Conservation (phyloP, 2,329 filamentous ascomycete species). For the Aspergillus viridinutans region DNA sequence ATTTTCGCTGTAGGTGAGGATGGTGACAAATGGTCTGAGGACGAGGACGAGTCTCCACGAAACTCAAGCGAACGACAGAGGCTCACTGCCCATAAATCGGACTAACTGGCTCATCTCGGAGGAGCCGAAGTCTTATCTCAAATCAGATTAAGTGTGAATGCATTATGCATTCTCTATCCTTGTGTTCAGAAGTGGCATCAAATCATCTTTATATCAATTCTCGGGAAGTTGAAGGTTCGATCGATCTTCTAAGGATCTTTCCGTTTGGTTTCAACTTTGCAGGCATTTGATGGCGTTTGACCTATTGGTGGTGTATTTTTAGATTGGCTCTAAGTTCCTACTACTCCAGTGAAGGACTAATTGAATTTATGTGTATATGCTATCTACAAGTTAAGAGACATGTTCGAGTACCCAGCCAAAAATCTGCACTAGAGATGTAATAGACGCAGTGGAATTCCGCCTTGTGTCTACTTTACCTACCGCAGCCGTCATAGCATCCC, state of each 20-base stretch:
- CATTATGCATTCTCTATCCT: not conserved
- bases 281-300: slow-evolving; percentile 21
- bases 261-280: slow-evolving; percentile 15
- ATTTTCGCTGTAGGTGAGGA: slow-evolving; percentile 91
- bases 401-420: not conserved
- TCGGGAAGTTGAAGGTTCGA: slow-evolving; percentile 4
- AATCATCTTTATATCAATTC: not conserved
- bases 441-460: not conserved
- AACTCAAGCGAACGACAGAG: slow-evolving; percentile 49
- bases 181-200: not conserved
- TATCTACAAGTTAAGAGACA: not conserved
- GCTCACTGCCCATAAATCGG: slow-evolving; percentile 44
- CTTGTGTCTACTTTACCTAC: not conserved
- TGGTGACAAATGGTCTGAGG: slow-evolving; percentile 76
- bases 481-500: not conserved
- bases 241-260: slow-evolving; percentile 1
- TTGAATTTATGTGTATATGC: not conserved
- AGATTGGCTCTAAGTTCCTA: slow-evolving; percentile 1
- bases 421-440: not conserved
- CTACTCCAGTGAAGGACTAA: slow-evolving; percentile 7
- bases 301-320: slow-evolving; percentile 8
- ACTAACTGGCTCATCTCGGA: not conserved
- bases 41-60: slow-evolving; percentile 53
- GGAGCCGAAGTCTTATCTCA: not conserved
- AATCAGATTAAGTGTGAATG: not conserved